A percentile compares a stretch with the other conserved stretches of the same genome.
These are phyloP conservation scores for Wickerhamomyces sp. DNA, from an alignment of 1,139 yeast genomes.

Conservation along the genomic window DNA sequence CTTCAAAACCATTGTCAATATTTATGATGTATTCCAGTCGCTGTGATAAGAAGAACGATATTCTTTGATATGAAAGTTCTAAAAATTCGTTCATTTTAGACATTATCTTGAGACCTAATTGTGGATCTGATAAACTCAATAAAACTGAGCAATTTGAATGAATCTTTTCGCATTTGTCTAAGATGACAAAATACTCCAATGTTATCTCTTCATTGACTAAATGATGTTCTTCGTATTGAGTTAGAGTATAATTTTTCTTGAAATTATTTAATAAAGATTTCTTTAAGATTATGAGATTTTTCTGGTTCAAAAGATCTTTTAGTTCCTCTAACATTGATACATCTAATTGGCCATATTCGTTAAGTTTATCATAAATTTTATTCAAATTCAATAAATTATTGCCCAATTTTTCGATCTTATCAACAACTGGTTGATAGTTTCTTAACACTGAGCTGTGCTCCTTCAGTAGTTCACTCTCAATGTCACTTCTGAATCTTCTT, in stretches of 20 bases:
- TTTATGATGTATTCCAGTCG: constrained; percentile 20
- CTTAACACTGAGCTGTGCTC: constrained; percentile 55
- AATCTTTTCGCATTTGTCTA: constrained; percentile 59
- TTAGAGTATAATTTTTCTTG: constrained; percentile 61
- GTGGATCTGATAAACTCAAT: constrained; percentile 64
- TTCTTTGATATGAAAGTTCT: constrained; percentile 30
- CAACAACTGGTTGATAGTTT: constrained; percentile 57
- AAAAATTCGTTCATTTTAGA: constrained; percentile 45
- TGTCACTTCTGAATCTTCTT: constrained; percentile 58
- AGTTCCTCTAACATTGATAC: constrained; percentile 34
- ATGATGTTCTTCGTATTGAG: constrained; percentile 65
- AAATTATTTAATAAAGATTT: constrained; percentile 54
- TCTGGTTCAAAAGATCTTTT: constrained; percentile 37
- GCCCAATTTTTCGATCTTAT: constrained; percentile 27
- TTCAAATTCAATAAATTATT: constrained; percentile 31
- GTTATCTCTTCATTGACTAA: constrained; percentile 43
- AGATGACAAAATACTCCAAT: constrained; percentile 56
- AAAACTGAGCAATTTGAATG: constrained; percentile 66
- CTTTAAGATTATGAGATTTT: constrained; percentile 43
- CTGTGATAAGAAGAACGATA: constrained; percentile 31
- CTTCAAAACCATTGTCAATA: neutral
- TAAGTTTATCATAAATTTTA: constrained; percentile 23
- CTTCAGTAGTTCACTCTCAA: constrained; percentile 68
- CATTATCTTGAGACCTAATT: constrained; percentile 68
- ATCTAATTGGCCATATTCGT: constrained; percentile 21